phyloP scores from a whole-genome alignment of 208 protist species.

The Leishmania tropica region DNA sequence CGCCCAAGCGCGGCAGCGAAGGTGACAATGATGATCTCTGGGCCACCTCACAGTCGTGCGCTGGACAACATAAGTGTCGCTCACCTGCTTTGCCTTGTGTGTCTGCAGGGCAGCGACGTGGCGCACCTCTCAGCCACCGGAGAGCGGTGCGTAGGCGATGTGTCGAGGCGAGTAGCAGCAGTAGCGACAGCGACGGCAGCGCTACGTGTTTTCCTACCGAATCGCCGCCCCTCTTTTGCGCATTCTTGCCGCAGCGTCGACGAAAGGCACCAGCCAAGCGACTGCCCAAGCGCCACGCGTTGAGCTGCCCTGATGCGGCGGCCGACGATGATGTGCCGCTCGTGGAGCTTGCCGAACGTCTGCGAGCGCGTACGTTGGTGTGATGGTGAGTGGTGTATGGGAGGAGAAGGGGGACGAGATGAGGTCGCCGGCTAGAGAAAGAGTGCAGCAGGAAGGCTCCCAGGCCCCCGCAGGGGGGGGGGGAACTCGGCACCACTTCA shows the following conservation, averaged over 20 bases:
- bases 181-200: neutral
- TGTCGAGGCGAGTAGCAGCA: neutral
- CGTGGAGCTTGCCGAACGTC: neutral
- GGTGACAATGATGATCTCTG: neutral
- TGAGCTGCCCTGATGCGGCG: neutral
- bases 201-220: no score
- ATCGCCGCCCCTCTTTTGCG: neutral
- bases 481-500: neutral
- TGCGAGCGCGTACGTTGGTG: neutral
- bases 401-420: neutral
- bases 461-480: neutral
- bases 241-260: neutral
- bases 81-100: neutral
- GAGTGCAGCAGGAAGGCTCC: neutral
- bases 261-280: neutral
- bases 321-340: constrained; percentile 14
- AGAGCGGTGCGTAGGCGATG: neutral
- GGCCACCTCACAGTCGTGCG: neutral
- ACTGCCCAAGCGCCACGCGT: neutral
- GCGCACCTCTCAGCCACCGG: neutral
- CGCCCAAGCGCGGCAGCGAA: neutral
- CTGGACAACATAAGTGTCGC: neutral
- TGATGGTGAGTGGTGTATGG: neutral
- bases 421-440: neutral
- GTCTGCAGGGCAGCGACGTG: neutral